Conservation (phyloP, 768 basidiomycete species). For the Galerina sulciceps region DNA sequence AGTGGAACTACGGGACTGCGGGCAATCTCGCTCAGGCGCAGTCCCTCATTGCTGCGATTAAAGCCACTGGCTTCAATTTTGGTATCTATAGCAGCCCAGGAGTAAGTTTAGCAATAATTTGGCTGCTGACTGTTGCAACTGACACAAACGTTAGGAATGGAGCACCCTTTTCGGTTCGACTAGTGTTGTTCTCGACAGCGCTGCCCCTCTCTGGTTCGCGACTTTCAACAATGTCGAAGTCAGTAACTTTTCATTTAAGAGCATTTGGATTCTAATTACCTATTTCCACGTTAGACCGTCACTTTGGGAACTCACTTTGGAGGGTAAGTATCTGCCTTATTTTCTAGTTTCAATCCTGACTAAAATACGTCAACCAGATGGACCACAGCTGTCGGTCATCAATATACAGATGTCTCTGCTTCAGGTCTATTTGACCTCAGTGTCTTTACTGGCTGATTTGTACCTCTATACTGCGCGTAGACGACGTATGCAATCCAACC, state of each 20-base stretch:
- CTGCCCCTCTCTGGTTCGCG: conserved; percentile 24
- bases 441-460: conserved; percentile 10
- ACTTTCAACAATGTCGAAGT: conserved; percentile 25
- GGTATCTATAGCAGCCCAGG: conserved; percentile 24
- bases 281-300: conserved; percentile 8
- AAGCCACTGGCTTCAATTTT: conserved; percentile 20
- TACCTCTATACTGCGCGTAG: too few species aligned
- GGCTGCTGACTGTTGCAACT: not conserved
- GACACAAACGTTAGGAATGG: conserved; percentile 14
- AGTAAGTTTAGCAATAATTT: conserved; percentile 1
- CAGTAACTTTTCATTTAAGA: not conserved
- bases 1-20: conserved; percentile 22
- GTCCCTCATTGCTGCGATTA: conserved; percentile 17
- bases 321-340: conserved; percentile 8
- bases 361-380: conserved; percentile 7
- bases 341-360: not conserved
- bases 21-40: conserved; percentile 20
- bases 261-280: not conserved
- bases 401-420: conserved; percentile 30
- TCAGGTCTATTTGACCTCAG: conserved; percentile 30
- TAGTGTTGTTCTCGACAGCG: conserved; percentile 20
- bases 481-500: too few species aligned
- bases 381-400: conserved; percentile 29
- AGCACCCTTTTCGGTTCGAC: conserved; percentile 23
- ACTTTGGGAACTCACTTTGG: conserved; percentile 21